Conservation (phyloP, 2,329 filamentous ascomycete species). For the Penicillium carneum region DNA sequence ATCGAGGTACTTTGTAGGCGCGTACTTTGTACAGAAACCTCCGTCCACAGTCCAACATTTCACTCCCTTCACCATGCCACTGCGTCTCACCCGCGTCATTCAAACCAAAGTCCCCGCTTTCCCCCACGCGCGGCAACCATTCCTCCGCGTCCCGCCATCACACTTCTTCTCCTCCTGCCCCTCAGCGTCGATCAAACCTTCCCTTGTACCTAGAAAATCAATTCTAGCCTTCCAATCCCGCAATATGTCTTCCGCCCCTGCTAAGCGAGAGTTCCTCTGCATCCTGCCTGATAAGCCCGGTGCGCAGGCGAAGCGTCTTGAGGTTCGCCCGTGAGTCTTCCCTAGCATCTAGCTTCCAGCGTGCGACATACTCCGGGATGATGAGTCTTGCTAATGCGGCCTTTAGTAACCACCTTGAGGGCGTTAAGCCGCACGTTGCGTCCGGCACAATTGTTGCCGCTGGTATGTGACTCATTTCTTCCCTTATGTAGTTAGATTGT, state of each 20-base stretch:
- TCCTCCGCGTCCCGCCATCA: slow-evolving; percentile 24
- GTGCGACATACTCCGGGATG: background rate
- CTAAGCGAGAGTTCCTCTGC: slow-evolving; percentile 71
- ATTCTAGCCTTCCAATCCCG: slow-evolving; percentile 15
- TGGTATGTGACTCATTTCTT: slow-evolving; percentile 56
- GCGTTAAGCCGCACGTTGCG: slow-evolving; percentile 61
- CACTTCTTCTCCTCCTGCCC: slow-evolving; percentile 3
- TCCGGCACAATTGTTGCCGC: slow-evolving; percentile 69
- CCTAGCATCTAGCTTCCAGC: background rate
- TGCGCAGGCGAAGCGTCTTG: slow-evolving; percentile 66
- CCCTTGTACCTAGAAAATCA: background rate
- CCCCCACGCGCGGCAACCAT: slow-evolving; percentile 32
- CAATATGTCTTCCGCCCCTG: slow-evolving; percentile 38
- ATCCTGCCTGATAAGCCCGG: slow-evolving; percentile 72
- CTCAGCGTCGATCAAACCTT: slow-evolving; percentile 12
- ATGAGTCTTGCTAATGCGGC: background rate
- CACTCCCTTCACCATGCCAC: slow-evolving; percentile 5
- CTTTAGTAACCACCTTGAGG: slow-evolving; percentile 62
- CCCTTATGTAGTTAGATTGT: slow-evolving; percentile 1
- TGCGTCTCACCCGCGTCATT: slow-evolving; percentile 10
- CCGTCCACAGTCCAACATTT: background rate
- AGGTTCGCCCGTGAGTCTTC: slow-evolving; percentile 48
- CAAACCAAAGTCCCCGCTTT: slow-evolving; percentile 28
- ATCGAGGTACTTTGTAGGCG: background rate
- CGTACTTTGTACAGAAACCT: background rate